Base-by-base conservation (phyloP, 2,329 filamentous ascomycete genomes). In the Gaeumannomyces tritici region DNA sequence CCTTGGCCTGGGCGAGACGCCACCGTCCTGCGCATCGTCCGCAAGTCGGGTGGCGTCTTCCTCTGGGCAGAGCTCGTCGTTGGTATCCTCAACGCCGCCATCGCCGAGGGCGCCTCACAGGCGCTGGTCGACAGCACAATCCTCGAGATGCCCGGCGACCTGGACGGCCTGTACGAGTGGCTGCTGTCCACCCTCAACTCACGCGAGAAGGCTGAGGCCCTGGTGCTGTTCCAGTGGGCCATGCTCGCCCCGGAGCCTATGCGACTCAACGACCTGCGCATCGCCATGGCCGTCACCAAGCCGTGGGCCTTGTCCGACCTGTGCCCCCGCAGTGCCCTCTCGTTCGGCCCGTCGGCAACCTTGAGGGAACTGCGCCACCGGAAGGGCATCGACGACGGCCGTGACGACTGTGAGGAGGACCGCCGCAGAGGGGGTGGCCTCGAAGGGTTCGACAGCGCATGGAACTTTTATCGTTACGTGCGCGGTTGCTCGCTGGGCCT, bases 41-140 rank as follows among this genome's bases (percentile, higher is more conserved):
- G 65, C 7, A 72, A 71, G 57, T 67, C 72, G 1, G 66, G 63
- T 3, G 72, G 72, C 28, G 69, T 71, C 24, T 72, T 73, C 59
- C 64, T 74, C 9, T 74, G 73, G 73, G 72, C 72, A 1, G 72
- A 74, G 64, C 72, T 74, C 42, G 70, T 73, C 1, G 72, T 74
- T 51, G 70, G 71, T 57, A 73, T 74, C 21, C 65, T 74, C n/a
- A 74, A 74, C 60, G 69, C 71, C 12, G 73, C 73, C 60, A 72
- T 73, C 59, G 66, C 65, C 9, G 72, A 73, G 57, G 73, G 72
- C 7, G 72, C 73, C 0, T 69, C 69, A 1, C 70, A 70, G 28
- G 69, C 73, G 27, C 64, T 74, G n/a, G 69, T 74, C 55, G 71
- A 73, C 47, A 67, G 70, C 62, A 72, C 69, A 9, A 61, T 73